Base-by-base conservation (phyloP, 2,329 filamentous ascomycete species). In the Pseudocercospora ulei region DNA sequence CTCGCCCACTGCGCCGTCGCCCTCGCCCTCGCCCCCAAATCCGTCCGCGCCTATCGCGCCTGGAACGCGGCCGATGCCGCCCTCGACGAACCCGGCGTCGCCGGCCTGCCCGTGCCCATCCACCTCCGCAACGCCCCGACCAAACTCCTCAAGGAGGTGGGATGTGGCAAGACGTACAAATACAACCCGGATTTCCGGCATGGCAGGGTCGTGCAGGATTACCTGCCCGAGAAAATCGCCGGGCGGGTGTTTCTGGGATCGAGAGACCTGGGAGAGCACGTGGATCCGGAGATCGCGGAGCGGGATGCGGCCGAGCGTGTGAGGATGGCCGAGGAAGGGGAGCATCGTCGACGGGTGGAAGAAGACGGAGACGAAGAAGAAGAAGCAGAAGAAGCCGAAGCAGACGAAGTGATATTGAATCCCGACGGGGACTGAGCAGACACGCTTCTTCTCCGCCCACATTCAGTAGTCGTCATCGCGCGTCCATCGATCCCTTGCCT, bases 91-190 rank as follows among this genome's bases (percentile, higher is more conserved):
- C 87, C 87, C 0, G 88, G 87, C 0, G 70, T 92, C 2, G 87
- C 86, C 0, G 75, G 74, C 1, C 58, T 95, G 35, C 82, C 86
- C 0, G 78, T 98, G 13, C 90, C 90, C 2, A 63, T 90, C 24
- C 90, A 96, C 59, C 63, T 98, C 42, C 70, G 90, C 42, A 96
- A 96, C 61, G 90, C 90, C 5, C 88, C 90, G 0, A 96, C 90
- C 1, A 73, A 79, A 49, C 60, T 96, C 49, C 93, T 98, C 88
- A 82, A 87, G 54, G 88, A 95, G 51, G 65, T 96, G 50, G 88
- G 85, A 0, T 93, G 86, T 56, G 87, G 87, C 0, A 79, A 77
- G 34, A 82, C 86, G 58, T 98, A 98, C 63, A 96, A 96, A 62
- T 96, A 98, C 57, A 93, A 93, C 51, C 90, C 90, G 0, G 83